Evolutionary conservation across 2,329 filamentous ascomycete genomes (phyloP).

Genomic region (Claviceps pazoutovae): DNA sequence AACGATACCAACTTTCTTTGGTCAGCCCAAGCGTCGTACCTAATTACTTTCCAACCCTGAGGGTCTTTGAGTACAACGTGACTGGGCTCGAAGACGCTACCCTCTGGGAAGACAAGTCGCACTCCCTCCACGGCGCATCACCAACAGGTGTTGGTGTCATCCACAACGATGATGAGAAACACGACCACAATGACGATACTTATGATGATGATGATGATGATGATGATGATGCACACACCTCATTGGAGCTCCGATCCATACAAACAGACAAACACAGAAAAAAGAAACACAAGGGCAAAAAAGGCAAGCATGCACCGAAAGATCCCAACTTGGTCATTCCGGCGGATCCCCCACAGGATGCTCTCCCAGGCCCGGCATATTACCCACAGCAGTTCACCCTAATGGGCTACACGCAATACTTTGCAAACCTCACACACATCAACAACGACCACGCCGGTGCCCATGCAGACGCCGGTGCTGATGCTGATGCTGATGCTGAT

Average conservation of each 20-base stretch:
- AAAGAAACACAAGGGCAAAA: slow-evolving; percentile 27
- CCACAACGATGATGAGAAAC: slow-evolving; percentile 7
- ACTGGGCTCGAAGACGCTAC: slow-evolving; percentile 50
- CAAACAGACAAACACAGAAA: slow-evolving; percentile 9
- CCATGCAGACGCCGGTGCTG: no score
- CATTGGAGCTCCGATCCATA: slow-evolving; percentile 17
- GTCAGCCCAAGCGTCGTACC: slow-evolving; percentile 82
- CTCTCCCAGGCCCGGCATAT: slow-evolving; percentile 79
- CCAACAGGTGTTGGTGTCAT: background rate
- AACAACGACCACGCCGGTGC: slow-evolving; percentile 46
- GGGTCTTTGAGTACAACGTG: slow-evolving; percentile 92
- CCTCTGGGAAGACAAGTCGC: slow-evolving; percentile 29
- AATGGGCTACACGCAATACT: slow-evolving; percentile 78
- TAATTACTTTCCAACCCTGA: slow-evolving; percentile 78
- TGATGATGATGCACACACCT: slow-evolving; percentile 12
- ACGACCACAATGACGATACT: slow-evolving; percentile 1
- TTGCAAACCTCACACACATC: slow-evolving; percentile 80
- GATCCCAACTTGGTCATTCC: slow-evolving; percentile 53
- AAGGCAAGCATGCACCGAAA: slow-evolving; percentile 35
- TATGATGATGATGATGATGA: slow-evolving; percentile 5
- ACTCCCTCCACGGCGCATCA: slow-evolving; percentile 1
- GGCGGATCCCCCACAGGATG: slow-evolving; percentile 53
- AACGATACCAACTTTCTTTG: slow-evolving; percentile 70
- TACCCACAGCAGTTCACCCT: slow-evolving; percentile 69
- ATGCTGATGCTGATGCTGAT: no score